Evolutionary conservation across 2,329 filamentous ascomycete genomes (phyloP).

Genomic region (Fusarium illudens): DNA sequence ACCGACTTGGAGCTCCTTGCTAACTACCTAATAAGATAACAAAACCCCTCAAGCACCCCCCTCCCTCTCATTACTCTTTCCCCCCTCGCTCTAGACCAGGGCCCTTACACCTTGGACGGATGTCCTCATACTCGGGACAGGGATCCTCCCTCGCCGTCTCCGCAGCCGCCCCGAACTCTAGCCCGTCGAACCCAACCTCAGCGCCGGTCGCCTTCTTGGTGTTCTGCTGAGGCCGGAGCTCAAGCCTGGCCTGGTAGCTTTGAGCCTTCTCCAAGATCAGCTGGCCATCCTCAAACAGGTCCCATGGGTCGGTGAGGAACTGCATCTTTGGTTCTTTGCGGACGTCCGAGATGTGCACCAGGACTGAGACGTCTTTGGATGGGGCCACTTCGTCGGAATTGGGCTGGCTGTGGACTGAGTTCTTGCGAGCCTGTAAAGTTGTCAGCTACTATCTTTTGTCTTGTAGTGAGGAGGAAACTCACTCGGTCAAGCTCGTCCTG

Average conservation of each 20-base stretch:
- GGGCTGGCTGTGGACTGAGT: neutral
- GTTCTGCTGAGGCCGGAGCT: neutral
- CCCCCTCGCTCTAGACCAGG: neutral
- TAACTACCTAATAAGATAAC: too few relatives aligned
- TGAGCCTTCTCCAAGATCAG: neutral
- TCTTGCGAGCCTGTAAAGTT: neutral
- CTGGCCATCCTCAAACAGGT: neutral
- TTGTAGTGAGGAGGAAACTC: neutral
- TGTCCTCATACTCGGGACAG: neutral
- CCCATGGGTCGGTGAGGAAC: conserved; percentile 2
- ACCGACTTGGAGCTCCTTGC: too few relatives aligned
- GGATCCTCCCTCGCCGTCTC: neutral
- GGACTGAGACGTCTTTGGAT: neutral
- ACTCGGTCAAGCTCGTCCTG: neutral
- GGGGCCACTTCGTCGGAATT: neutral
- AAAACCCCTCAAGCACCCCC: neutral
- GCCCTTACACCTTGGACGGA: neutral
- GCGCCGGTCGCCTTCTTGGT: neutral
- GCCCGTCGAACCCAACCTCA: neutral
- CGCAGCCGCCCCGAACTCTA: neutral
- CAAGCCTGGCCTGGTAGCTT: neutral
- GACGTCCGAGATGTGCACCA: neutral
- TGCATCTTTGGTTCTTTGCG: neutral
- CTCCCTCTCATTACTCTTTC: neutral
- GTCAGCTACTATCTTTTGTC: neutral